Percentiles rank a stretch among this genome's conserved stretches.
Evolutionary conservation across 495 filamentous ascomycete species (phyloP).

Genomic region (Hypomontagnella submonticulosa): DNA sequence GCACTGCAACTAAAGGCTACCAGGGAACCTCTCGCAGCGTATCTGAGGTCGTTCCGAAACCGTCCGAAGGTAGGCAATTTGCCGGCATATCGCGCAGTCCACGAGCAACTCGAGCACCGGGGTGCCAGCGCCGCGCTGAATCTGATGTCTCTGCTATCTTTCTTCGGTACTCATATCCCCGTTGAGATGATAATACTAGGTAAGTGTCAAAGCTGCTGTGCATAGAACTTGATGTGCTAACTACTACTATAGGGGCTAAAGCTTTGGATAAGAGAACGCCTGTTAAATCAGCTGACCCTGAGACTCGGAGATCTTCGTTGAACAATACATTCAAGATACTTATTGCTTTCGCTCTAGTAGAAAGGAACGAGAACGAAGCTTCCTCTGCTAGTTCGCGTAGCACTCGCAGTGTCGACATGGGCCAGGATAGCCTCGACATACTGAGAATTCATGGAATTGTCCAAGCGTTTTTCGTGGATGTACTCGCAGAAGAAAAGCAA

Average conservation of each 20-base stretch:
- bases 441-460: conserved; percentile 82
- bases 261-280: conserved; percentile 66
- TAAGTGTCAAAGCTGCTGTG: conserved; percentile 33
- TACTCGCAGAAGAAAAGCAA: conserved; percentile 67
- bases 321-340: conserved; percentile 75
- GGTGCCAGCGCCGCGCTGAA: conserved; percentile 72
- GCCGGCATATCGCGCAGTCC: conserved; percentile 73
- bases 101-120: conserved; percentile 72
- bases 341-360: conserved; percentile 76
- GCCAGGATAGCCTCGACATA: conserved; percentile 70
- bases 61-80: conserved; percentile 74
- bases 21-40: conserved; percentile 74
- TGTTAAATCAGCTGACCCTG: conserved; percentile 66
- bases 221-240: conserved; percentile 9
- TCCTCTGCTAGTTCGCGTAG: conserved; percentile 55
- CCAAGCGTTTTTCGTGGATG: conserved; percentile 80
- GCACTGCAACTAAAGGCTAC: conserved; percentile 79
- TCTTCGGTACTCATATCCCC: conserved; percentile 78
- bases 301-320: conserved; percentile 56
- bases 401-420: conserved; percentile 54
- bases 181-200: conserved; percentile 79
- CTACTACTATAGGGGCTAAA: conserved; percentile 51
- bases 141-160: conserved; percentile 77
- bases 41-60: conserved; percentile 73
- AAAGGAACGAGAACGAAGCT: conserved; percentile 66